A percentile compares a stretch with the other conserved stretches of the same genome.
These are phyloP conservation scores for Fusarium mangiferae DNA, from an alignment of 2,329 filamentous ascomycete species.

Conservation along the genomic window DNA sequence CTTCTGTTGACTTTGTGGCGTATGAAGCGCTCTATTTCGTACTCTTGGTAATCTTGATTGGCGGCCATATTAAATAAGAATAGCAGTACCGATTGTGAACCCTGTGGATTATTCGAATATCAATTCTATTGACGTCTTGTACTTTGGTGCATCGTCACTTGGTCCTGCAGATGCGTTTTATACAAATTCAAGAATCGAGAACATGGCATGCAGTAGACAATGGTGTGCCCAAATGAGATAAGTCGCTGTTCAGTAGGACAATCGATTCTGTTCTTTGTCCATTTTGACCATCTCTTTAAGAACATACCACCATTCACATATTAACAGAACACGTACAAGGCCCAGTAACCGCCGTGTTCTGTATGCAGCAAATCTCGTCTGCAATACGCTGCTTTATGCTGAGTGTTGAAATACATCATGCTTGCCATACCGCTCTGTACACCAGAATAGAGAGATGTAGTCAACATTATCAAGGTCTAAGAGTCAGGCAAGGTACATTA, in stretches of 20 bases:
- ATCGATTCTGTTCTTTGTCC: rapidly evolving
- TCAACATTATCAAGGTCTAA: neutral
- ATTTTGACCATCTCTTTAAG: rapidly evolving
- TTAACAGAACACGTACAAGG: rapidly evolving
- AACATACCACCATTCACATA: rapidly evolving
- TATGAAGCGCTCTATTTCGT: neutral
- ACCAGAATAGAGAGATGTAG: neutral
- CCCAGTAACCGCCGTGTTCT: rapidly evolving
- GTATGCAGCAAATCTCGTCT: neutral
- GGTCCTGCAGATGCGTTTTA: too few species aligned
- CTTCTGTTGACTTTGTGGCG: neutral
- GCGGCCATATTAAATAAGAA: neutral
- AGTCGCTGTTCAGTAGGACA: neutral
- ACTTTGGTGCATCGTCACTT: neutral
- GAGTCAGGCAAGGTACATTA: neutral
- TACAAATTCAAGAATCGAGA: neutral
- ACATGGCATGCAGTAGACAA: neutral
- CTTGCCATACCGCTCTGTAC: neutral
- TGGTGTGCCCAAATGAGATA: rapidly evolving
- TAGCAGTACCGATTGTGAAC: neutral
- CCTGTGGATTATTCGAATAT: rapidly evolving
- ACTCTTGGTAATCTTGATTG: neutral
- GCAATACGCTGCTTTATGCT: neutral
- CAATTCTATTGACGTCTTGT: rapidly evolving
- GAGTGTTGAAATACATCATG: rapidly evolving